Conservation (phyloP, 331 rosid species). For the Acacia pycnantha region DNA sequence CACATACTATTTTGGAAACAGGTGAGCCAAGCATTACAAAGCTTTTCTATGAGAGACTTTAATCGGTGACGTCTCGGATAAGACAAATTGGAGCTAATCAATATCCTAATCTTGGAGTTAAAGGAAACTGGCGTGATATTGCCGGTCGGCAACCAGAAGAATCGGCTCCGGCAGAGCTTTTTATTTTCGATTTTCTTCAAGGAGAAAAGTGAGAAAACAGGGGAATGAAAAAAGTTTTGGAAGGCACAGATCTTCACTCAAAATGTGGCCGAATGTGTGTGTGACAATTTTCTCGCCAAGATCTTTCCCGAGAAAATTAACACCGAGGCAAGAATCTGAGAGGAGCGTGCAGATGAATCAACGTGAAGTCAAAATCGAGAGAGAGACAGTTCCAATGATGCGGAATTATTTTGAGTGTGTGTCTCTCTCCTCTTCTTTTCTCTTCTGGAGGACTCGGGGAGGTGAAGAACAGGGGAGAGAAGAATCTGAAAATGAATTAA, state of each 20-base stretch:
- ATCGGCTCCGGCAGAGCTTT: background rate
- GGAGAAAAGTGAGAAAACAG: background rate
- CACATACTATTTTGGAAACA: background rate
- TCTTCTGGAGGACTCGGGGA: background rate
- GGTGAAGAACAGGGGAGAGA: background rate
- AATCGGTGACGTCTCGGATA: constrained; percentile 25
- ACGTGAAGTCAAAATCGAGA: constrained; percentile 36
- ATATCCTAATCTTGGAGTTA: constrained; percentile 16
- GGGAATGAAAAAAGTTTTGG: background rate
- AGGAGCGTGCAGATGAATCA: constrained; percentile 26
- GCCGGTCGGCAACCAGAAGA: background rate
- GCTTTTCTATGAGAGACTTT: background rate
- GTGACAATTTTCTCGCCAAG: constrained; percentile 1
- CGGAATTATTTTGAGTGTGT: background rate
- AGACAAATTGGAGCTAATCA: constrained; percentile 37
- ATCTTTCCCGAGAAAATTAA: background rate
- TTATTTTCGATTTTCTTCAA: background rate
- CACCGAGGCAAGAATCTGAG: constrained; percentile 12
- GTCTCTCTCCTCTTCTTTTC: background rate
- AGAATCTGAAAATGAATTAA: constrained; percentile 15
- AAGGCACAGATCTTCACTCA: constrained; percentile 44
- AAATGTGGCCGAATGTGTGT: constrained; percentile 40
- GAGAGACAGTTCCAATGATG: background rate
- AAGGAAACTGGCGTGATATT: constrained; percentile 12
- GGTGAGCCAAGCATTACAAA: background rate